These are phyloP conservation scores for Trichaptum fuscoviolaceum DNA, from an alignment of 768 basidiomycete genomes.

Conservation along the genomic window DNA sequence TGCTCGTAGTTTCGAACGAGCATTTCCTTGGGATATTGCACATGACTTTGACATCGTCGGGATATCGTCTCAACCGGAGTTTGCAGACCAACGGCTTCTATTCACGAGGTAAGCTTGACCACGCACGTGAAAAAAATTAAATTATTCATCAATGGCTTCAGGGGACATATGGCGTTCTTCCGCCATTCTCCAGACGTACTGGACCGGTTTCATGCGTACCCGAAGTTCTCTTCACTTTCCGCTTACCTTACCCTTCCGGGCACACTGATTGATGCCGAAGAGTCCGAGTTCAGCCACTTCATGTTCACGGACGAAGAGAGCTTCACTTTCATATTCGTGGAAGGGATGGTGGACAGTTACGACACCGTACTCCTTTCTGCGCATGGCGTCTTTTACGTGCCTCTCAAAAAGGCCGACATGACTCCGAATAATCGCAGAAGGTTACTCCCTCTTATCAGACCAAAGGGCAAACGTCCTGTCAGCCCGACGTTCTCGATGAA, in stretches of 20 bases:
- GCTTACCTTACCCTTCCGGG: not conserved
- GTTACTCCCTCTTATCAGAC: not conserved
- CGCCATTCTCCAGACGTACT: conserved; percentile 2
- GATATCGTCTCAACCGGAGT: not conserved
- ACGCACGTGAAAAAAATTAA: not conserved
- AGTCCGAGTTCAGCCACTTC: conserved; percentile 2
- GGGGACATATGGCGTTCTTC: conserved; percentile 5
- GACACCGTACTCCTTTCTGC: not conserved
- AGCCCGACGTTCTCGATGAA: not conserved
- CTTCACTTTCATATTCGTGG: conserved; percentile 1
- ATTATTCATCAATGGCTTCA: not conserved
- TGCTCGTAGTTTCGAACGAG: not conserved
- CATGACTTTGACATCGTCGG: conserved; percentile 2
- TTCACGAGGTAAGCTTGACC: not conserved
- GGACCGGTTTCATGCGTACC: not conserved
- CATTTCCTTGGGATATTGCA: conserved; percentile 4
- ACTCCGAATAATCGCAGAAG: not conserved
- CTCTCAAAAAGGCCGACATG: conserved; percentile 1
- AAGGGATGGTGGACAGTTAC: not conserved
- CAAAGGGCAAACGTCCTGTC: not conserved
- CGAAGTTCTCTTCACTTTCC: not conserved
- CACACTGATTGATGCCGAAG: not conserved
- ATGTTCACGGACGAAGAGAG: conserved; percentile 1
- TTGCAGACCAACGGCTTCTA: not conserved
- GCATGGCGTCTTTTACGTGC: not conserved